Conservation (phyloP, 2,329 filamentous ascomycete species). For the Sporothrix pseudoabietina region DNA sequence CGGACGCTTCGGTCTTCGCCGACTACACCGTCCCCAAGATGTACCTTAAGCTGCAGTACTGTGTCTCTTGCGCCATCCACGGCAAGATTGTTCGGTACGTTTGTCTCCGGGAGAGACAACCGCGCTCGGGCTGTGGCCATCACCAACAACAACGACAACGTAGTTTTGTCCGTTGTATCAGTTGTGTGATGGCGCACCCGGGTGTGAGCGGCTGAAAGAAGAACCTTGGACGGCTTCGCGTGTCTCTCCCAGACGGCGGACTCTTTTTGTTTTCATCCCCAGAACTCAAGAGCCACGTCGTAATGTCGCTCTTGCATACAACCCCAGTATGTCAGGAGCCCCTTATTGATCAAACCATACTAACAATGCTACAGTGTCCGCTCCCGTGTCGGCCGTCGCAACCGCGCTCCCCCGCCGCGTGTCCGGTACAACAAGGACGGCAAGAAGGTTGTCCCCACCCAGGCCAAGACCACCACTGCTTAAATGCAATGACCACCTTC, state of each 20-base stretch:
- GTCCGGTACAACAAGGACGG: slow-evolving; percentile 99
- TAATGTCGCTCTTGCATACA: slow-evolving; percentile 16
- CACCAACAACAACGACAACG: slow-evolving; percentile 22
- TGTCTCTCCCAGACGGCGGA: slow-evolving; percentile 29
- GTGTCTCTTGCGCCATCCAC: slow-evolving; percentile 99
- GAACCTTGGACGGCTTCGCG: slow-evolving; percentile 44
- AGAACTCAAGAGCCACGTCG: background rate
- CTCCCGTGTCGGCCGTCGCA: slow-evolving; percentile 93
- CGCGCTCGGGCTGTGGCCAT: slow-evolving; percentile 40
- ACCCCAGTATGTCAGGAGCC: background rate
- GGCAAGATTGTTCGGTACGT: slow-evolving; percentile 99
- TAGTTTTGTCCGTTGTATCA: background rate
- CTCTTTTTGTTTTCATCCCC: slow-evolving; percentile 34
- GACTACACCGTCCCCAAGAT: slow-evolving; percentile 99
- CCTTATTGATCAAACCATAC: slow-evolving; percentile 35
- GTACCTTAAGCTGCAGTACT: slow-evolving; percentile 99
- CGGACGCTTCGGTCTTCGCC: slow-evolving; percentile 96
- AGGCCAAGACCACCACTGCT: slow-evolving; percentile 58
- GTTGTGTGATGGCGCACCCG: background rate
- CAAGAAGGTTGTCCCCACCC: slow-evolving; percentile 97
- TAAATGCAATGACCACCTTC: background rate
- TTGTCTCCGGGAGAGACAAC: slow-evolving; percentile 62
- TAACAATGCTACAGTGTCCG: slow-evolving; percentile 74
- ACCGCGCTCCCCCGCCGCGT: slow-evolving; percentile 95
- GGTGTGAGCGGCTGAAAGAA: slow-evolving; percentile 51